Base-by-base conservation (phyloP, 2,329 filamentous ascomycete genomes). In the Coniella lustricola region DNA sequence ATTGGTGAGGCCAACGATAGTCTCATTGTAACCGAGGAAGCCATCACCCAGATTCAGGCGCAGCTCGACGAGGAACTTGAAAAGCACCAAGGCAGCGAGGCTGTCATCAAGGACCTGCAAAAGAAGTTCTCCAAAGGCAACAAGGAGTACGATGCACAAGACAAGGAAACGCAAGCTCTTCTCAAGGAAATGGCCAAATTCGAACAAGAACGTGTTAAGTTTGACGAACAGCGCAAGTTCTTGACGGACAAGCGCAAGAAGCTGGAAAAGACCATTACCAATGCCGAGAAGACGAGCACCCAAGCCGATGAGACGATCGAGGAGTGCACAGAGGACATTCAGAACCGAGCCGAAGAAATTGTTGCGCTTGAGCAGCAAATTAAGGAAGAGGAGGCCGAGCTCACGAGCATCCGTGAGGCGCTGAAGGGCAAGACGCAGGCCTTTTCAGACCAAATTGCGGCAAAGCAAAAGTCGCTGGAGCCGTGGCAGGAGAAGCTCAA, bases 401-500 rank as follows among this genome's bases (percentile, higher is more conserved):
- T 98, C 17, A 74, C 81, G 25, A 76, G 70, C n/a, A 93, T 98
- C 55, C 83, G 91, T 48, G 89, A 95, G 18, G 81, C 79, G 52
- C 74, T 98, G 7, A 95, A 95, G 62, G 91, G 91, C 60, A 98
- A 98, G 70, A 98, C 93, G 0, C 90, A 97, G 63, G 85, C 82
- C 7, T 86, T 96, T 53, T 97, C 91, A 0, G 90, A 98, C 58
- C 78, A 96, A 61, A 97, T 98, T 57, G 83, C 90, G 0, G 77
- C 76, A 4, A 96, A 95, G 68, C 93, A 98, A 62, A 96, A 94
- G 67, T 85, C 88, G 1, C 74, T 98, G 10, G 91, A 97, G 67
- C 93, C 93, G 0, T 98, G 93, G 93, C 90, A 85, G 57, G 90
- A 90, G 56, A 97, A 93, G 68, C 91, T 98, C 70, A 96, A 93